Evolutionary conservation across 441 rosid species (phyloP), one percentile per base, ranked within the genome.

Genomic region (Croton setiger): DNA sequence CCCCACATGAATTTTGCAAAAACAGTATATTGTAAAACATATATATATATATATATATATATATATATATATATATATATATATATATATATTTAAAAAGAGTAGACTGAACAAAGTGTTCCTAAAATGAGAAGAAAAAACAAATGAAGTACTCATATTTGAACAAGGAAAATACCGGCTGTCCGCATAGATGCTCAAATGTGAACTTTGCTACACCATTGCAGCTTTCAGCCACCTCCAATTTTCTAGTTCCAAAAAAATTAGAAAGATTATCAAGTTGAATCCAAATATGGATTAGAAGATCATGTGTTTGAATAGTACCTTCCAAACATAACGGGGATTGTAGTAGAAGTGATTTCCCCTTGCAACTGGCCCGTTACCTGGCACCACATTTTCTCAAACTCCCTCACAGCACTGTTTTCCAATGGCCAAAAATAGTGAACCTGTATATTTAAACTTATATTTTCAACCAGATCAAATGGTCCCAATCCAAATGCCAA

Each of bases 251-350:
- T 53, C 5, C 65, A 75, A 69, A 69, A 4, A 53, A 65, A 61
- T n/a, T n/a, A 76, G 49, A 55, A 17, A 54, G 20, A 51, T 9
- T 20, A 62, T 73, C 43, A 62, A 51, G 33, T 43, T 36, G 12
- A 55, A 55, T 47, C 17, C 35, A 59, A 52, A 45, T n/a, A 72
- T 61, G 4, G 18, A 57, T 39, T 31, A 63, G 45, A 52, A 39
- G 4, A 66, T 49, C 35, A 0, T 55, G 52, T 61, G 54, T 66
- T 72, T 59, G 17, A 70, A 31, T 75, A 66, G 23, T 81, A 91
- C 98, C 98, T 93, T 67, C 98, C 98, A 77, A 93, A 91, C 97
- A 93, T 91, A 68, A 93, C 94, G 18, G 89, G 87, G 54, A 93
- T 78, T 18, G 87, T 84, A 9, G 57, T 69, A 13, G 89, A 85